Percentiles rank a stretch among this genome's conserved stretches.
Evolutionary conservation across 2,329 filamentous ascomycete genomes (phyloP).

Genomic region (Parasarocladium wereldwijsianum): DNA sequence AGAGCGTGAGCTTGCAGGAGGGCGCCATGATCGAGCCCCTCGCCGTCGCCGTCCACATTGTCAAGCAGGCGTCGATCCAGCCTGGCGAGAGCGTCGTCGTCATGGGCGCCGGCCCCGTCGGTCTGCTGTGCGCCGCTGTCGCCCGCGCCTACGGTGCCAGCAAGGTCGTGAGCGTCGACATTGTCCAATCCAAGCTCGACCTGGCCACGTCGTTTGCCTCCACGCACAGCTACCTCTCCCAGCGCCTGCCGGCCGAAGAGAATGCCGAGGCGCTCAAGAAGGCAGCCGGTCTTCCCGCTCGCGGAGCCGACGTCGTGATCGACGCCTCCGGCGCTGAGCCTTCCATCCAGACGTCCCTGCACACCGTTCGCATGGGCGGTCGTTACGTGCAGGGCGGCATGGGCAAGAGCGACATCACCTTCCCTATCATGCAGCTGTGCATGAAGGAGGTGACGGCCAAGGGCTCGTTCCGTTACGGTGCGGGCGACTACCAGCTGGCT

Average conservation of each 20-base stretch:
- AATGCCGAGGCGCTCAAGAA: constrained; percentile 57
- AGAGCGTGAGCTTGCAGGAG: constrained; percentile 63
- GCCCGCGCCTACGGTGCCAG: constrained; percentile 73
- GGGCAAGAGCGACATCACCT: constrained; percentile 75
- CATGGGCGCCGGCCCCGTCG: constrained; percentile 78
- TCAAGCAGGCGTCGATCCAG: constrained; percentile 54
- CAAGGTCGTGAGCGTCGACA: constrained; percentile 77
- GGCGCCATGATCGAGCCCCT: constrained; percentile 85
- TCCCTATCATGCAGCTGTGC: constrained; percentile 84
- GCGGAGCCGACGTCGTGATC: constrained; percentile 63
- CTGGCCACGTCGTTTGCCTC: constrained; percentile 64
- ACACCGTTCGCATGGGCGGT: constrained; percentile 56
- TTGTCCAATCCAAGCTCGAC: constrained; percentile 62
- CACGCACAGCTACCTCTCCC: constrained; percentile 54
- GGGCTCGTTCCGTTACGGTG: constrained; percentile 80
- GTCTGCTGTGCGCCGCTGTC: constrained; percentile 75
- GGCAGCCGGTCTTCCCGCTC: constrained; percentile 41
- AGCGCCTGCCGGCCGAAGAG: constrained; percentile 48
- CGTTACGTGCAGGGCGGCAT: constrained; percentile 80
- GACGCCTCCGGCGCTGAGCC: constrained; percentile 70
- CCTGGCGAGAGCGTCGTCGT: constrained; percentile 69
- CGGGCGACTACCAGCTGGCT: constrained; percentile 76
- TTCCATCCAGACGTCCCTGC: constrained; percentile 60
- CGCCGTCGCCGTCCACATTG: constrained; percentile 74
- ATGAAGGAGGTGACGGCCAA: constrained; percentile 77